Evolutionary conservation across 192 early-diverging fungal genomes (phyloP).

Genomic region (Rhizophagus sp.): DNA sequence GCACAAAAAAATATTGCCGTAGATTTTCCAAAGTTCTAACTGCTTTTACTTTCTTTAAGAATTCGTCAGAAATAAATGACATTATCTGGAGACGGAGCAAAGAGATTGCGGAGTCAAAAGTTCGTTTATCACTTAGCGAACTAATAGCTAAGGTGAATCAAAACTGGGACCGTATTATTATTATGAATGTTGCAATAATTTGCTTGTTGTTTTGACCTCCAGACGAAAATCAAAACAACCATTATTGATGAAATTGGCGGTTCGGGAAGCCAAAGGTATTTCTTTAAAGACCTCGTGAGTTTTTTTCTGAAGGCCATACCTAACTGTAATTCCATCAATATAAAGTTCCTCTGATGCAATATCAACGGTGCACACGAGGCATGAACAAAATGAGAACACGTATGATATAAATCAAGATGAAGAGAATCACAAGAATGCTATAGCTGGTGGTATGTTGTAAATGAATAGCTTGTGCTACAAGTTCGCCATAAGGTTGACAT

Average conservation of each 20-base stretch:
- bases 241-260: too few species aligned
- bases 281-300: too few species aligned
- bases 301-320: too few species aligned
- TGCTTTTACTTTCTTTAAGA: constrained; percentile 13
- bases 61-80: constrained; percentile 16
- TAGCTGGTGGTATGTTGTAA: neutral
- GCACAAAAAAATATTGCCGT: constrained; percentile 18
- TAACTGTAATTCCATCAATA: too few species aligned
- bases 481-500: neutral
- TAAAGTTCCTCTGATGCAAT: too few species aligned
- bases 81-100: constrained; percentile 27
- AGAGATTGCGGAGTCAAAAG: constrained; percentile 31
- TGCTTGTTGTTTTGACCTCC: too few species aligned
- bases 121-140: constrained; percentile 32
- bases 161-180: constrained; percentile 6
- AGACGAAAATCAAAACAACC: too few species aligned
- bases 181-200: neutral
- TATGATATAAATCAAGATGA: neutral
- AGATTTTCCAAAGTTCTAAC: constrained; percentile 15
- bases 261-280: too few species aligned
- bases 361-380: too few species aligned
- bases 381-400: too few species aligned
- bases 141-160: constrained; percentile 30
- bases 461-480: constrained; percentile 9
- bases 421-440: neutral